Evolutionary conservation across 2,329 filamentous ascomycete genomes (phyloP), one percentile per base, ranked within the genome.

Genomic region (Venturia effusa): DNA sequence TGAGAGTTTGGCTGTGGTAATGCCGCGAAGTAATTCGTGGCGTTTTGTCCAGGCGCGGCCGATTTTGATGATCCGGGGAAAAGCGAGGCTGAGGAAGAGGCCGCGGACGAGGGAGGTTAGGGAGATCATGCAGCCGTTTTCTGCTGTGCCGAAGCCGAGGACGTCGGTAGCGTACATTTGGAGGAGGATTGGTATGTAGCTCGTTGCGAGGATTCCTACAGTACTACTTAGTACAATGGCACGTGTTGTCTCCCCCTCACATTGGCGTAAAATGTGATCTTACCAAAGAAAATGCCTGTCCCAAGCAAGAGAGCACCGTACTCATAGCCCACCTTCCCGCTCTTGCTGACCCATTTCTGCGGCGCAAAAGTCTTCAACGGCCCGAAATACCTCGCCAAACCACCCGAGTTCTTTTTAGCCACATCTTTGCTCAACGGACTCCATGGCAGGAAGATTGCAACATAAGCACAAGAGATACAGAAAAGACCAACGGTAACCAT

Each of bases 151-250:
- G 63, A 80, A 81, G 7, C 71, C 71, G 64, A 79, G 79, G 2
- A 74, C 70, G 32, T 78, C 74, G 0, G 78, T 80, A 5, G 76
- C 72, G 67, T 79, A 81, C 74, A 80, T 78, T 63, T 81, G 79
- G 0, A 81, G 72, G 13, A 90, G 74, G 0, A 83, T 77, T 0
- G 85, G 83, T 0, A 87, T 85, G 64, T 88, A 90, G 1, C 85
- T 86, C 0, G 87, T 89, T 0, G 87, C 86, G 1, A 89, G 78
- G 70, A 89, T 85, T 0, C 84, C 86, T 0, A 88, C 19, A 45
- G 17, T 17, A n/a, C 43, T n/a, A 45, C 7, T n/a, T 7, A n/a
- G 19, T 45, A n/a, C n/a, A n/a, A n/a, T n/a, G n/a, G n/a, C n/a
- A n/a, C n/a, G n/a, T n/a, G n/a, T n/a, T n/a, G n/a, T n/a, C n/a